Conservation (phyloP, 2,329 filamentous ascomycete genomes). For the Cladophialophora yegresii region DNA sequence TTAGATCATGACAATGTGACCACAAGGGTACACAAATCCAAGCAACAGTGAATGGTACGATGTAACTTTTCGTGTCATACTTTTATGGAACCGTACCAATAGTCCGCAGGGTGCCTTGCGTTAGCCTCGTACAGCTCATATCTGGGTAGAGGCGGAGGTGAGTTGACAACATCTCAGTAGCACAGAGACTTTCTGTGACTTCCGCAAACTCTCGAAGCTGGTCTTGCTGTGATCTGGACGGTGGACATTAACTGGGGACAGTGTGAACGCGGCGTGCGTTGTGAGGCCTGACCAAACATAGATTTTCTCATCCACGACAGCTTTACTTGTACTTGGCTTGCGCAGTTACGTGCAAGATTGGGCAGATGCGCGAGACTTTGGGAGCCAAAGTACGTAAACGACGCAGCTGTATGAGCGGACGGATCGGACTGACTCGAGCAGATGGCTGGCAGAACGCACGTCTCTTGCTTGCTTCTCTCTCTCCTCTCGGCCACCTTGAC, state of each 20-base stretch:
- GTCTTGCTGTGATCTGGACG: neutral
- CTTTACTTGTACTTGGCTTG: slow-evolving; percentile 3
- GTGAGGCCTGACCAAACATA: neutral
- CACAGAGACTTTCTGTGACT: neutral
- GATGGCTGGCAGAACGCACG: slow-evolving; percentile 16
- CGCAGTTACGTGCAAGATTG: neutral
- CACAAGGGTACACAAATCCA: slow-evolving; percentile 8
- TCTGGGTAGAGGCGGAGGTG: neutral
- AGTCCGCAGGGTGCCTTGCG: slow-evolving; percentile 12
- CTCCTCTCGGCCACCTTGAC: slow-evolving; percentile 11
- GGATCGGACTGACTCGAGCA: neutral
- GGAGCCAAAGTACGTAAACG: neutral
- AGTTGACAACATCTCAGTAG: neutral
- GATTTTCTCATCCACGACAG: neutral
- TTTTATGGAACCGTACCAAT: slow-evolving; percentile 8
- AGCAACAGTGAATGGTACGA: slow-evolving; percentile 1
- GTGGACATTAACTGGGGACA: neutral
- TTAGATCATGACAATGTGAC: slow-evolving; percentile 14
- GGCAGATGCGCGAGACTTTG: neutral
- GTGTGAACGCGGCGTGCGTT: neutral
- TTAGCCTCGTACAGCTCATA: slow-evolving; percentile 9
- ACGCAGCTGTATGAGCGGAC: neutral
- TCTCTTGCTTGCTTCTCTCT: slow-evolving; percentile 9
- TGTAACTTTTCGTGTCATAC: slow-evolving; percentile 11
- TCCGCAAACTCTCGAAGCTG: neutral